Base-by-base conservation (phyloP, 2,329 filamentous ascomycete species). In the Thielaviopsis musarum region DNA sequence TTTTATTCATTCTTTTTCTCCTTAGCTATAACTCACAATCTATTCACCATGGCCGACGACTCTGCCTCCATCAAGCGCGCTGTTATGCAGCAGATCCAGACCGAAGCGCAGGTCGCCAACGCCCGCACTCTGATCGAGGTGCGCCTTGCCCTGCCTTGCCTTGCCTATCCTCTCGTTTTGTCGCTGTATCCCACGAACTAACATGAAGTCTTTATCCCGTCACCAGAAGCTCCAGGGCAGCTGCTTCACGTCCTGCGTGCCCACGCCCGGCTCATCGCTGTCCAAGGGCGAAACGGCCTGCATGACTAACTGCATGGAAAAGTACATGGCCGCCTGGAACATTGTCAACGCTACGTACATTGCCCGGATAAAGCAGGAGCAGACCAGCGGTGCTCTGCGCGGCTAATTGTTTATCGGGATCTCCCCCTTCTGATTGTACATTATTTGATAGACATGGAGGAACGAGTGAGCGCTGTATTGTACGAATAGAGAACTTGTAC, bases 241-340 rank as follows among this genome's bases (percentile, higher is more conserved):
- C 72, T 91, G 87, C 75, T 91, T 89, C 74, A 81, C 87, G 54
- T 83, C 82, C 70, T 91, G 87, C 71, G 74, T 91, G 17, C 77
- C 85, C 56, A 83, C 84, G 67, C 84, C 87, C 58, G 83, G 85
- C 61, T 70, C 76, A 56, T 82, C 80, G 58, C 73, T 91, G 59
- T 84, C 83, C 56, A 80, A 77, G 71, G 72, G 78, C 71, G 87
- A 91, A 70, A 76, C 82, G 68, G 76, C 79, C 22, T 91, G 87
- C 74, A 77, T 87, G 67, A 87, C 79, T 21, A 76, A 79, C 62
- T 91, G 87, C 75, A 87, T 90, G 81, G 86, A 91, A 67, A 91
- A 91, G 72, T 91, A 91, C 76, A 88, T 91, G 77, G 74, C 77
- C 34, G 79, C 85, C 12, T 91, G 87, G 87, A 90, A 90, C 73